A percentile compares a stretch with the other conserved stretches of the same genome.
phyloP scores from a whole-genome alignment of 306 rosid species.

The Senna tora region DNA sequence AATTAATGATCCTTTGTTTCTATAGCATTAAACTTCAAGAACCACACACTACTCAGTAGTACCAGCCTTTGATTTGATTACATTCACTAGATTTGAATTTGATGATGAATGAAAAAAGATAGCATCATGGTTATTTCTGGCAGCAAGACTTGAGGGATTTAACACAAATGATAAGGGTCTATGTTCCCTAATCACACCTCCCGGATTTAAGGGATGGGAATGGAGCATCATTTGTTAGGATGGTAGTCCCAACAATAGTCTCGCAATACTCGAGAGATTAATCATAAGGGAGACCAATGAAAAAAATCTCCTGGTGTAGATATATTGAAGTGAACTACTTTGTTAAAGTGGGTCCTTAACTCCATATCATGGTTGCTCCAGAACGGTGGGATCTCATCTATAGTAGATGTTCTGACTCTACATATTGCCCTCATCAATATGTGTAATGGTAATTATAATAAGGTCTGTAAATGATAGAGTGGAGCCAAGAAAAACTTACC shows the following conservation, averaged over 20 bases:
- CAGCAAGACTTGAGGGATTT: no score
- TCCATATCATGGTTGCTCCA: slow-evolving; percentile 77
- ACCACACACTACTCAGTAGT: neutral
- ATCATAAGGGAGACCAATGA: no score
- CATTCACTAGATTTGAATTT: neutral
- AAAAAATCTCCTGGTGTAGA: slow-evolving; percentile 14
- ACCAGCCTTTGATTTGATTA: neutral
- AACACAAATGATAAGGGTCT: no score
- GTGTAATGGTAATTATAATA: slow-evolving; percentile 62
- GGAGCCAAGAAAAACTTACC: slow-evolving; percentile 94
- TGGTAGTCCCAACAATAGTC: no score
- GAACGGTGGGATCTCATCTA: slow-evolving; percentile 63
- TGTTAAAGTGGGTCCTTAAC: slow-evolving; percentile 73
- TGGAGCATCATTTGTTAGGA: no score
- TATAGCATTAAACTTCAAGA: neutral
- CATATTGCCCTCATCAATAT: slow-evolving; percentile 78
- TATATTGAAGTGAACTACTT: slow-evolving; percentile 39
- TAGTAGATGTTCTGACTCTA: slow-evolving; percentile 71
- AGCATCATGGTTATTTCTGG: neutral
- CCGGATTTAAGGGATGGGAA: no score
- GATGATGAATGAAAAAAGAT: neutral
- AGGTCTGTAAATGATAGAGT: slow-evolving; percentile 75
- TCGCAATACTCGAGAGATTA: no score
- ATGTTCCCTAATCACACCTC: no score
- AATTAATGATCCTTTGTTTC: neutral